Evolutionary conservation across 176 grass and related monocot genomes (phyloP), one percentile per base, ranked within the genome.

Genomic region (Triticum urartu): DNA sequence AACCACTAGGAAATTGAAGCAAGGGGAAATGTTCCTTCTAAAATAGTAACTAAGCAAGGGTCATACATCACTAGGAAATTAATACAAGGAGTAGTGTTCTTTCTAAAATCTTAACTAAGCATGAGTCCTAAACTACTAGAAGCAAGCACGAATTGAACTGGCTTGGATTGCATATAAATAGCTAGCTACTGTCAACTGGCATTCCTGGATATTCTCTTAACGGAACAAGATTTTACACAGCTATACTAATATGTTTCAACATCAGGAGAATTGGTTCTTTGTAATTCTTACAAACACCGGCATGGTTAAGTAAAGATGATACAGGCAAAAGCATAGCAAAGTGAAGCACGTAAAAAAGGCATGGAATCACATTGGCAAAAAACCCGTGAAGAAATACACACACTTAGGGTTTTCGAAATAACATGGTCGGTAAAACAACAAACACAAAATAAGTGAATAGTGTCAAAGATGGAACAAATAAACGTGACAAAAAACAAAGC

Each of bases 11-110:
- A 68, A 67, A 75, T 86, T 76, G 28, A 42, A 58, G 70, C 18
- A 79, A 67, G 42, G 0, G 21, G 35, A 61, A 38, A 38, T 38
- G 10, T 28, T 60, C 38, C 12, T 28, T 34, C 21, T 15, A 4
- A 43, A 87, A 47, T 56, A n/a, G 72, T 39, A 42, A 43, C 9
- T 42, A 79, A 83, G 22, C 22, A 60, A 25, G 14, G 5, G 62
- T 70, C 25, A 24, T 35, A 59, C 77, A 86, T 86, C 80, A 87
- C 48, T 87, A 82, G 40, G 77, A 67, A 52, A 78, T 86, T 79
- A 38, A 54, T 56, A 78, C 22, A 75, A 47, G 64, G 0, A 17
- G 36, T 75, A 50, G 28, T 67, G 25, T 36, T 61, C 69, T 7
- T n/a, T 45, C 62, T 15, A 10, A 35, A 91, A 68, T 21, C 50